Evolutionary conservation across 306 rosid genomes (phyloP).

Genomic region (Lathyrus sativus): DNA sequence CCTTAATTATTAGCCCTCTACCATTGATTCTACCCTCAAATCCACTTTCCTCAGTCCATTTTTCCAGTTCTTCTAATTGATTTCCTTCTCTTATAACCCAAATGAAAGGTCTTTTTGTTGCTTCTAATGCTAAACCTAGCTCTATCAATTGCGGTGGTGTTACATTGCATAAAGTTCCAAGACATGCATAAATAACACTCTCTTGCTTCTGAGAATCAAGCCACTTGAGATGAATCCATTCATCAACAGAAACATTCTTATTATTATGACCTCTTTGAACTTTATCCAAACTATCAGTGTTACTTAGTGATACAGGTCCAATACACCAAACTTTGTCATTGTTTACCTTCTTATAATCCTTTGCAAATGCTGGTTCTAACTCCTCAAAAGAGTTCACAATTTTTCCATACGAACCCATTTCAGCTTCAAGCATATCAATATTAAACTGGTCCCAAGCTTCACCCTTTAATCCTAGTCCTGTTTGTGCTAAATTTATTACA

Average conservation of each 20-base stretch:
- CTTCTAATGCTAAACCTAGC: conserved; percentile 55
- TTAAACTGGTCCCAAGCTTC: background rate
- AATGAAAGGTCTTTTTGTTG: conserved; percentile 54
- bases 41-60: conserved; percentile 38
- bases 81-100: conserved; percentile 52
- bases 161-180: conserved; percentile 53
- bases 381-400: conserved; percentile 62
- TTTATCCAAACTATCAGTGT: conserved; percentile 48
- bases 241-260: conserved; percentile 34
- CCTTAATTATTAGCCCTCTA: conserved; percentile 44
- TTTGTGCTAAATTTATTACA: conserved; percentile 41
- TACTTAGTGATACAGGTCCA: conserved; percentile 49
- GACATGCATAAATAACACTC: conserved; percentile 56
- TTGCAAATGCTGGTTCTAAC: conserved; percentile 52
- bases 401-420: conserved; percentile 41
- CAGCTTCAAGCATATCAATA: conserved; percentile 38
- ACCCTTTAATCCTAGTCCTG: background rate
- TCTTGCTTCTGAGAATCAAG: conserved; percentile 43
- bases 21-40: conserved; percentile 49
- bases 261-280: conserved; percentile 61
- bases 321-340: conserved; percentile 58
- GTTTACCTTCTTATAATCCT: conserved; percentile 45
- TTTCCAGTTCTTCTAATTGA: conserved; percentile 37
- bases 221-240: conserved; percentile 47
- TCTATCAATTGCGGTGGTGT: conserved; percentile 40